A percentile compares a stretch with the other conserved stretches of the same genome.
phyloP scores from a whole-genome alignment of 805 yeast genomes.

The Candida parachauliodes region DNA sequence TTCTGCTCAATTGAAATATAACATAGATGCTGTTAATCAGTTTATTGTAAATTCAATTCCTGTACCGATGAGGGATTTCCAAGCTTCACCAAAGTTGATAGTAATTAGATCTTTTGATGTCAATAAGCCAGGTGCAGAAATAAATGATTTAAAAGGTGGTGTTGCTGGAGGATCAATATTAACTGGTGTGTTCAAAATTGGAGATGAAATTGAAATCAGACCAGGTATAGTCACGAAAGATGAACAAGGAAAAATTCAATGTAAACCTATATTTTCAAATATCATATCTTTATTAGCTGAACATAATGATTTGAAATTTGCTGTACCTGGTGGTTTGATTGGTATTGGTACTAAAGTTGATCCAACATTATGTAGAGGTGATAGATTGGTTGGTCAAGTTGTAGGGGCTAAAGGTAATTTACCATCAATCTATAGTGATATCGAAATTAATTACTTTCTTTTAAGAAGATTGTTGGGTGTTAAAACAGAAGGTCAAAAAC shows the following conservation, averaged over 20 bases:
- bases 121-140: constrained; percentile 97
- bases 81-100: constrained; percentile 89
- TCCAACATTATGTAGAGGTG: constrained; percentile 98
- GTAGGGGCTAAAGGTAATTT: constrained; percentile 96
- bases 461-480: constrained; percentile 97
- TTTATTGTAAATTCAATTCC: constrained; percentile 94
- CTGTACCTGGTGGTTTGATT: constrained; percentile 99
- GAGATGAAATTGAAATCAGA: constrained; percentile 97
- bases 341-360: constrained; percentile 99
- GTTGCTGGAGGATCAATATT: constrained; percentile 99
- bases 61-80: constrained; percentile 92
- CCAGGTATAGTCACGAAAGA: constrained; percentile 99
- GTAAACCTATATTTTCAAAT: constrained; percentile 92
- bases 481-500: constrained; percentile 95
- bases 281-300: constrained; percentile 95
- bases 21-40: constrained; percentile 97
- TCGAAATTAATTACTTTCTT: constrained; percentile 94
- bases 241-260: constrained; percentile 81
- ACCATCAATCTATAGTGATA: constrained; percentile 95
- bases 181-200: constrained; percentile 94
- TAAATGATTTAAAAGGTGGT: constrained; percentile 97
- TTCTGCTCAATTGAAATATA: constrained; percentile 97
- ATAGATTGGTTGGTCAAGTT: constrained; percentile 98
- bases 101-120: constrained; percentile 98
- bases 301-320: constrained; percentile 95